Base-by-base conservation (phyloP, 768 basidiomycete species). In the Scleroderma bovista region DNA sequence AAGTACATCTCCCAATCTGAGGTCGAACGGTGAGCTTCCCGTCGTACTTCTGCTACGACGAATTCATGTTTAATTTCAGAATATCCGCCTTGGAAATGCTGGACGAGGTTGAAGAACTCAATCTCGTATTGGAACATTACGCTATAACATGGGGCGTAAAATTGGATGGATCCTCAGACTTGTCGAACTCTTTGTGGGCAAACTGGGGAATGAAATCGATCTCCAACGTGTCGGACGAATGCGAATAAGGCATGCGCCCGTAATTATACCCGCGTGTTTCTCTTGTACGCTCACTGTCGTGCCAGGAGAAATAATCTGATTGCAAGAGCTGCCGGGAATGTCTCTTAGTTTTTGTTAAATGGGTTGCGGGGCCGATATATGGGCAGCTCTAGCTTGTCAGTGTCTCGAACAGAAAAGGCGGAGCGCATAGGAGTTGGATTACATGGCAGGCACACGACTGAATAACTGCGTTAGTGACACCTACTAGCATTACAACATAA, bases 51-150 rank as follows among this genome's bases (percentile, higher is more conserved):
- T 15, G 6, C n/a, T n/a, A 32, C 44, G 11, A 36, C 15, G 36
- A 10, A 42, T 17, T 48, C 22, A 42, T 29, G 26, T 46, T 24
- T 22, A 16, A 9, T 12, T 6, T 1, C 57, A 93, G 93, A 58
- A 85, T 94, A 60, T 77, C 87, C 0, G 72, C 69, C 49, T 74
- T 96, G 15, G 95, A 98, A 63, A 76, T 89, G 67, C 76, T 99
- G 5, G 95, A 98, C 61, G 94, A 99, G 67, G 74, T 93, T 9
- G 95, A 99, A 66, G 95, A 98, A 67, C 75, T 99, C 17, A 87
- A 93, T 50, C 77, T 99, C 5, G 88, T 98, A 1, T 71, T 96
- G 26, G 75, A 76, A 2, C 94, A 98, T 62, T 98, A 98, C 65
- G 90, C 86, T 13, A 79, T 97, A 47, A 83, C 86, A 0, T 97